Evolutionary conservation across 495 filamentous ascomycete genomes (phyloP), one percentile per base, ranked within the genome.

Genomic region (Talaromyces wortmannii): DNA sequence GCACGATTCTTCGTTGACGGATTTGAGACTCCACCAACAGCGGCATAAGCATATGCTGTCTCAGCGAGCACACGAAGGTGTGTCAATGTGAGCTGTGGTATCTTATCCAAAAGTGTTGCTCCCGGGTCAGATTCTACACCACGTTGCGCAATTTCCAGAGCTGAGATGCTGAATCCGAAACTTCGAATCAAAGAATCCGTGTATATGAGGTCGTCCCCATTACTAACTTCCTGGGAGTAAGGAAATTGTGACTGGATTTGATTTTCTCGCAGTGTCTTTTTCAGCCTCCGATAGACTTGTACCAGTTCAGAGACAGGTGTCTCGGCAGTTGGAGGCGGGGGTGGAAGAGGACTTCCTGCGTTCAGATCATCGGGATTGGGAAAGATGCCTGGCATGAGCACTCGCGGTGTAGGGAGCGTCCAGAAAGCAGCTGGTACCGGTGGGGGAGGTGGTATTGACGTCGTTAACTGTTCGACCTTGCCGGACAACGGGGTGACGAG

Each of bases 41-140:
- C 81, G 45, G 90, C 83, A 66, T 91, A 97, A 1, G 92, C 90
- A 13, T 86, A 80, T 10, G 90, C 85, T 10, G 91, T 96, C 71
- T 97, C 95, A 2, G 90, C 85, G 50, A 96, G 73, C 17, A 99
- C 85, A 53, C 91, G 88, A n/a, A 98, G 76, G 64, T 96, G 91
- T 0, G 90, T 91, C 43, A 98, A 68, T 3, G 83, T 77, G 62
- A 95, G 80, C 42, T 89, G 81, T 0, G 92, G 84, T 30, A 97
- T 88, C 61, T 85, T 91, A 57, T 92, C 88, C n/a, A 97, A 63
- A 32, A 97, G 71, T 0, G 87, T 92, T 60, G 78, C 76, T 16
- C 88, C 88, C 33, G 83, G 81, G 43, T 90, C 83, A 4, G 88
- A 85, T 55, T 89, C 86, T 2, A 91, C 74, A 12, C 95, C 94